These are phyloP conservation scores for Arthromyces matolae DNA, from an alignment of 768 basidiomycete genomes.

Conservation along the genomic window DNA sequence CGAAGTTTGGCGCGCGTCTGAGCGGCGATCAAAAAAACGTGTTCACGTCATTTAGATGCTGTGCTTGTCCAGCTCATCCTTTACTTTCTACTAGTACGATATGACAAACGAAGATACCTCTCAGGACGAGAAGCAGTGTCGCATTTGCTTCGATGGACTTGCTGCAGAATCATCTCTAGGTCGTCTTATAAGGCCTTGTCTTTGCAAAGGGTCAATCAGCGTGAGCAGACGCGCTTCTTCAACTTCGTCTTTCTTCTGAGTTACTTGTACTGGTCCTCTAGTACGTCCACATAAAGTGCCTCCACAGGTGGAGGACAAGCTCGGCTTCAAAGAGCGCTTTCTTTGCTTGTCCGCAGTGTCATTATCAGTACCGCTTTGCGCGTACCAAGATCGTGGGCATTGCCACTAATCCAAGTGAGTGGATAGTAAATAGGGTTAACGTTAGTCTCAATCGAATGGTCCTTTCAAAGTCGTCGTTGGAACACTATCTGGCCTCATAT, in stretches of 20 bases:
- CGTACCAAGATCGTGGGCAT: conserved; percentile 68
- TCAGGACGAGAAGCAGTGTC: conserved; percentile 62
- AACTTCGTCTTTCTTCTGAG: no score
- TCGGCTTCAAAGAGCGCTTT: conserved; percentile 64
- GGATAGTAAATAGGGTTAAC: not conserved
- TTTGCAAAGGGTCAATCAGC: conserved; percentile 77
- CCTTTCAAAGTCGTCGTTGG: conserved; percentile 56
- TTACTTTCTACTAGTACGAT: conserved; percentile 8
- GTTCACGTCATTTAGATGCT: not conserved
- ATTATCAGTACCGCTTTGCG: conserved; percentile 72
- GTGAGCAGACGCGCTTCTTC: conserved; percentile 26
- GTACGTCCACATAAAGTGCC: conserved; percentile 79
- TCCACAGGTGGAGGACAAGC: conserved; percentile 68
- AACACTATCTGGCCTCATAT: conserved; percentile 53
- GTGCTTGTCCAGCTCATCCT: not conserved
- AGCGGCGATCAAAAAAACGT: no score
- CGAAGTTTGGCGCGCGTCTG: no score
- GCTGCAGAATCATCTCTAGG: conserved; percentile 61
- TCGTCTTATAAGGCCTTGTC: conserved; percentile 77
- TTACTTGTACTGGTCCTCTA: conserved; percentile 26
- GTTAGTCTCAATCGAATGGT: conserved; percentile 8
- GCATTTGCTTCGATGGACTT: conserved; percentile 77
- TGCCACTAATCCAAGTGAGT: conserved; percentile 71
- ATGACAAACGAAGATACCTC: conserved; percentile 16
- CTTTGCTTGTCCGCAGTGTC: conserved; percentile 78